Evolutionary conservation across 768 basidiomycete genomes (phyloP), one percentile per base, ranked within the genome.

Genomic region (Coprinopsis strossmayeri): DNA sequence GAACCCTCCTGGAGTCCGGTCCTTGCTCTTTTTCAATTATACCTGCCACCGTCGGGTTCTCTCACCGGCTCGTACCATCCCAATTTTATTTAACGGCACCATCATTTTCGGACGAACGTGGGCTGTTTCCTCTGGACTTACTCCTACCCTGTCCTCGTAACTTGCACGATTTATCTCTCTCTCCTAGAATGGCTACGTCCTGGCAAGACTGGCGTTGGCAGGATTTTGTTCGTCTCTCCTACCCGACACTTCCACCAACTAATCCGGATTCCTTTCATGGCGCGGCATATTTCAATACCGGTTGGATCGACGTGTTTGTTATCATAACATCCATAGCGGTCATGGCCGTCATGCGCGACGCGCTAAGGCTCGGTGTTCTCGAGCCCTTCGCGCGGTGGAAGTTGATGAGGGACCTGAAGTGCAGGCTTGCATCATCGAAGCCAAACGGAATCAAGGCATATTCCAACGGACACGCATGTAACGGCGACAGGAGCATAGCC

Each of bases 261-360:
- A 53, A 73, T 25, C 72, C 81, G 43, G 88, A 90, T 68, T 87
- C 86, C 3, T 91, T 89, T 67, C 81, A 70, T 25, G 60, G 80
- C 63, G 81, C 84, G 34, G 54, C 64, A 44, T 85, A 91, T 63
- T 94, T 90, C 62, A 70, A 59, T 43, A 81, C 78, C 20, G 91
- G 91, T n/a, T 68, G 69, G 24, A 73, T 78, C 51, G 96, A 99
- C 63, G 65, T 76, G n/a, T 91, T 82, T 59, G 61, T 95, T 58
- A 73, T 93, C 49, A 65, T 92, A 48, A 77, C 83, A n/a, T 87
- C 79, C 65, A 89, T 96, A 49, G 78, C 85, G 12, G 69, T 84
- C 55, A 92, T 96, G 81, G 91, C 91, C n/a, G 57, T 92, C 45
- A 64, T 91, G 23, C 81, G 96, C 53, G 94, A 95, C 69, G 66